Conservation (phyloP, 2,329 filamentous ascomycete species). For the Colletotrichum shisoi region DNA sequence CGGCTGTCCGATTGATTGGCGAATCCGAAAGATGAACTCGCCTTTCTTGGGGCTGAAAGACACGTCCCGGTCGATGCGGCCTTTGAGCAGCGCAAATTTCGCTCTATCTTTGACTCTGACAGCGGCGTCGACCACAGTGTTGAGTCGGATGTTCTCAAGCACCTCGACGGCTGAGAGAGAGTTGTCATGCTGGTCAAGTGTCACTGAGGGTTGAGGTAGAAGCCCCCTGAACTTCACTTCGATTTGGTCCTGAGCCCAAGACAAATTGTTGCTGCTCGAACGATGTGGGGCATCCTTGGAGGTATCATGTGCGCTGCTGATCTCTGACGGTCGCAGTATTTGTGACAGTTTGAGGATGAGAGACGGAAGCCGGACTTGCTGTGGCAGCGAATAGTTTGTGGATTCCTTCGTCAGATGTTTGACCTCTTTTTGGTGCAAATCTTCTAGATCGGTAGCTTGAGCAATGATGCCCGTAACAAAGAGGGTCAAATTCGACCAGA, state of each 20-base stretch:
- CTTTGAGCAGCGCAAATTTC: constrained; percentile 64
- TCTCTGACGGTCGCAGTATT: constrained; percentile 41
- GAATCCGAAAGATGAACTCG: constrained; percentile 69
- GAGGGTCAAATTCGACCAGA: constrained; percentile 62
- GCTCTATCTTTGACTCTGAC: constrained; percentile 62
- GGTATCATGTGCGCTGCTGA: not conserved
- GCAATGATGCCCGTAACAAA: constrained; percentile 62
- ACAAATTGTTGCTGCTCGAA: constrained; percentile 39
- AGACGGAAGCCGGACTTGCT: constrained; percentile 57
- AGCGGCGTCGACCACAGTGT: constrained; percentile 55
- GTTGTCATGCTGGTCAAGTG: constrained; percentile 11
- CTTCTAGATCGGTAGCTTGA: constrained; percentile 59
- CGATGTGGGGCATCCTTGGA: constrained; percentile 37
- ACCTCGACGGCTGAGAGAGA: constrained; percentile 9
- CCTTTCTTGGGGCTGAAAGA: constrained; percentile 67
- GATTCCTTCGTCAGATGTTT: constrained; percentile 50
- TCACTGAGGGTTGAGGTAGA: constrained; percentile 42
- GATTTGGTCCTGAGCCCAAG: constrained; percentile 68
- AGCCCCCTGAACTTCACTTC: constrained; percentile 65
- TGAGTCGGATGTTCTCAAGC: constrained; percentile 23
- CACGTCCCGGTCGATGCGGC: constrained; percentile 67
- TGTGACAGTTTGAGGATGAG: constrained; percentile 60
- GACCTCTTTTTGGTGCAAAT: constrained; percentile 56
- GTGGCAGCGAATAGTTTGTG: constrained; percentile 52
- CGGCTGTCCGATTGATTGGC: constrained; percentile 65